Evolutionary conservation across 2,329 filamentous ascomycete genomes (phyloP), one percentile per base, ranked within the genome.

Genomic region (Juglanconis oblonga): DNA sequence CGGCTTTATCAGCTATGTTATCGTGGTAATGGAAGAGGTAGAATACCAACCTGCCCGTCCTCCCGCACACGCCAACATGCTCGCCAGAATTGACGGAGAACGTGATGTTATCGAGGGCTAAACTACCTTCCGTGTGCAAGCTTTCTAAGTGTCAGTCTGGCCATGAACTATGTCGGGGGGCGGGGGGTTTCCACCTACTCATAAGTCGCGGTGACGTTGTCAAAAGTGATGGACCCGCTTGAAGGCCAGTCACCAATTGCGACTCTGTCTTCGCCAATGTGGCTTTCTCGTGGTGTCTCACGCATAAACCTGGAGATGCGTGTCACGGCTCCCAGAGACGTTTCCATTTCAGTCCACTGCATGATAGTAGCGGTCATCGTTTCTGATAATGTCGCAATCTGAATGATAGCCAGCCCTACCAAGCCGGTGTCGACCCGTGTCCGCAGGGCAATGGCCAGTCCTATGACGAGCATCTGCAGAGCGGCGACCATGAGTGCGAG

Each of bases 401-500:
- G 74, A 5, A 74, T 70, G 5, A 78, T 65, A 0, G 76, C 74
- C 2, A 78, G 66, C 17, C 75, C 76, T 0, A 75, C 54, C 0
- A 72, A 68, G 0, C 73, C 72, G 2, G 73, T 67, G 8, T 67
- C 68, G 5, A 72, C 61, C 69, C 10, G 60, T 55, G 0, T 76
- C 69, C 1, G 72, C 71, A 59, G 42, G 13, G 51, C 57, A 0
- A 82, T 78, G 3, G 81, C 75, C 1, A 79, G 68, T 29, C 75
- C 72, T 24, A 81, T 74, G 9, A 81, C 65, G 3, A 77, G 62
- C 44, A 81, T 70, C 0, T 79, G 78, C 33, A 85, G 71, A 2
- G 69, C 74, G 0, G 81, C 80, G 2, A 83, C 79, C 1, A 83
- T 70, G 36, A 85, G 67, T 56, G 84, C 77, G 5, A 85, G 61